phyloP scores from a whole-genome alignment of 148 eudicot genomes.

The Arctostaphylos glauca region DNA sequence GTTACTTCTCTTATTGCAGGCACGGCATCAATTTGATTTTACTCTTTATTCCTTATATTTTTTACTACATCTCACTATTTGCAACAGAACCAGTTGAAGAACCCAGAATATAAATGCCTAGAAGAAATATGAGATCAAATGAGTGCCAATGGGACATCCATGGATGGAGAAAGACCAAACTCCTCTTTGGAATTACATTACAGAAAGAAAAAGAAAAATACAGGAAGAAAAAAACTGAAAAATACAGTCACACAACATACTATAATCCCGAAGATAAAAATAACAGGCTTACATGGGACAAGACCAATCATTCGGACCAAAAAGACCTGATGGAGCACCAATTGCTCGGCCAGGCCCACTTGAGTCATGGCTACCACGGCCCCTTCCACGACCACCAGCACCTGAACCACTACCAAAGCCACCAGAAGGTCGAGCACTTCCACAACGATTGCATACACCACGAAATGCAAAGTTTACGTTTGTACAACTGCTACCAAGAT shows the following conservation, averaged over 20 bases:
- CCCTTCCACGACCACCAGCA: constrained; percentile 86
- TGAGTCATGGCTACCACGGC: constrained; percentile 69
- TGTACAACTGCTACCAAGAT: constrained; percentile 65
- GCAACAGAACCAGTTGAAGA: not conserved
- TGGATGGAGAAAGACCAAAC: not conserved
- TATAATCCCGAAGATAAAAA: not conserved
- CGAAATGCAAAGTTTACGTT: constrained; percentile 97
- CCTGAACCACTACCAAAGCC: constrained; percentile 65
- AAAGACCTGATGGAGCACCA: constrained; percentile 72
- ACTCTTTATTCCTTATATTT: not conserved
- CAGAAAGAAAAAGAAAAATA: not conserved
- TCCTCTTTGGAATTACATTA: not conserved
- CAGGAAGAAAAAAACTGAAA: not conserved
- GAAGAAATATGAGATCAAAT: not conserved
- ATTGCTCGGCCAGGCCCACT: constrained; percentile 52
- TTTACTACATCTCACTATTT: not conserved
- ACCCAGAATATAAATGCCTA: not conserved
- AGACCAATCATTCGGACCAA: constrained; percentile 98
- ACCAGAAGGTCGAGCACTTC: constrained; percentile 93
- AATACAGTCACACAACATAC: not conserved
- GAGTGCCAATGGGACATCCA: not conserved
- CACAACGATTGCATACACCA: constrained; percentile 99
- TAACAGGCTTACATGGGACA: constrained; percentile 85
- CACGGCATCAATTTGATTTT: not conserved
- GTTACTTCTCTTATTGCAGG: not conserved